These are phyloP conservation scores for Vaccinium myrtillus DNA, from an alignment of 148 eudicot genomes.

Conservation along the genomic window DNA sequence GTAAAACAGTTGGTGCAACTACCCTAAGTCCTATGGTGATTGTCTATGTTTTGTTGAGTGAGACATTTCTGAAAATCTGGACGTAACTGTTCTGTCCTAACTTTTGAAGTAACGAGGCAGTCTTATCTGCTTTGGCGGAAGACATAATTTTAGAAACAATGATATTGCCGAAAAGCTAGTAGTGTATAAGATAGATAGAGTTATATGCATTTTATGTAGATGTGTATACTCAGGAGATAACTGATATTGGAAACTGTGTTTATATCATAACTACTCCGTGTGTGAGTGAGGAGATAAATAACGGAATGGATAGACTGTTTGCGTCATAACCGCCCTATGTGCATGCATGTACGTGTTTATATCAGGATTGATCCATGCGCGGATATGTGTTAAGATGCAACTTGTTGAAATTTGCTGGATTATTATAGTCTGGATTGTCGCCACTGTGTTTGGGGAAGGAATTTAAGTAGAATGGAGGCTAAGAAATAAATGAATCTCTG, in stretches of 20 bases:
- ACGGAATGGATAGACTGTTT: too few relatives aligned
- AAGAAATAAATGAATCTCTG: not conserved
- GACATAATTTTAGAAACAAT: not conserved
- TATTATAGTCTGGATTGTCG: not conserved
- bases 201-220: not conserved
- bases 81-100: not conserved
- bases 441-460: not conserved
- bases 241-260: not conserved
- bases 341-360: not conserved
- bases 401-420: not conserved
- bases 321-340: not conserved
- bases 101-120: not conserved
- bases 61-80: conserved; percentile 2
- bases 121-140: not conserved
- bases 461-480: not conserved
- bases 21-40: not conserved
- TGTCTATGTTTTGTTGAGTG: not conserved
- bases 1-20: not conserved
- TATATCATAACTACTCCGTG: not conserved
- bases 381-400: not conserved
- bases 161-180: not conserved
- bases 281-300: not conserved
- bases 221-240: not conserved
- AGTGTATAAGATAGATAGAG: not conserved
- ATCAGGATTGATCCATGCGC: not conserved